Base-by-base conservation (phyloP, 495 filamentous ascomycete genomes). In the Chaetomium tenue region DNA sequence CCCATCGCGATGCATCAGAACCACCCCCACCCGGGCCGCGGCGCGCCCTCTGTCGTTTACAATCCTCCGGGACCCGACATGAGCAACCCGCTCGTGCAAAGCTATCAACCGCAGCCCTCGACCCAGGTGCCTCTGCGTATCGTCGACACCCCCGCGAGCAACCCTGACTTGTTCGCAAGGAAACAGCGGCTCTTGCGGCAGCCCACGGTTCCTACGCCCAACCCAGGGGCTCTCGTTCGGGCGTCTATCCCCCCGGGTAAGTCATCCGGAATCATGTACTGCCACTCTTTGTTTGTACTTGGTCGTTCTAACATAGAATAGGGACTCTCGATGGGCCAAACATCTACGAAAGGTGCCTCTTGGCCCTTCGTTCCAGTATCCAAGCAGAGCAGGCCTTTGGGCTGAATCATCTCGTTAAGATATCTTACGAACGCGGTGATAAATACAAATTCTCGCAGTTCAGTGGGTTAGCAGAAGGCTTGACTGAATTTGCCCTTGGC, bases 371-470 rank as follows among this genome's bases (percentile, higher is more conserved):
- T 59, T 95, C 91, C 30, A 86, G 87, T 0, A 86, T 96, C 28
- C 81, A 84, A 16, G 85, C 86, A 25, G 94, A 99, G 71, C 88
- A 96, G 65, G 87, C 91, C 28, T 98, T 92, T 74, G 92, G 91
- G 0, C 77, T 98, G 20, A 91, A 92, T 63, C 93, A 97, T 72
- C 79, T 99, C 15, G 93, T 98, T 63, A 94, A 96, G 73, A 96
- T 97, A 20, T 97, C 93, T 0, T 92, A 90, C 61, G 93, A 97
- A 73, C 84, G 91, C 37, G 93, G 93, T 33, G 95, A 98, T 71
- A 96, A 97, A 71, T 97, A 95, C 75, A 89, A 90, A 66, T 97
- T 97, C 63, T 93, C 96, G 63, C 86, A 88, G 3, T 97, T 96
- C 70, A 87, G 89, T n/a, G 86, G 91, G 39, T 81, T 99, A 42